Conservation (phyloP, 371 early-diverging fungal species). For the Parasitella parasitica region DNA sequence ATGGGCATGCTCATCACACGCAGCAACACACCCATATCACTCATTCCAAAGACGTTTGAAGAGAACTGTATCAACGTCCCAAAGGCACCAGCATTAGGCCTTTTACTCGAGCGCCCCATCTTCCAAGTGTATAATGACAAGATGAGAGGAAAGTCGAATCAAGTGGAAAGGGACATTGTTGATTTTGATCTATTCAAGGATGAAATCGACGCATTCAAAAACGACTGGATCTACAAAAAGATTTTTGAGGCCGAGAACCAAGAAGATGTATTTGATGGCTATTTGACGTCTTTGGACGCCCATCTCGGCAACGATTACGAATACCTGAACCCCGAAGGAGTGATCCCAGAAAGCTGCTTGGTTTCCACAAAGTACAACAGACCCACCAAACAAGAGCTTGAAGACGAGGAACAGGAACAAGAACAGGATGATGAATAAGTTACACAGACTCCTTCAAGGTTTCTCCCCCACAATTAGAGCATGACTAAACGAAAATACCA, state of each 20-base stretch:
- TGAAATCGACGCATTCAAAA: conserved; percentile 79
- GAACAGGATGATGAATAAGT: conserved; percentile 1
- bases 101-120: conserved; percentile 84
- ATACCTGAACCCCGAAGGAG: conserved; percentile 43
- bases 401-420: conserved; percentile 9
- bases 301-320: conserved; percentile 35
- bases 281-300: conserved; percentile 63
- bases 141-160: conserved; percentile 47
- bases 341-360: conserved; percentile 30
- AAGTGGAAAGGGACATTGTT: conserved; percentile 9
- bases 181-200: conserved; percentile 19
- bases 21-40: conserved; percentile 63
- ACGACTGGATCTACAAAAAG: conserved; percentile 76
- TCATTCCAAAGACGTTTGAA: conserved; percentile 70
- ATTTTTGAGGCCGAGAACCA: conserved; percentile 75
- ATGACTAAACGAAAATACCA: conserved; percentile 20
- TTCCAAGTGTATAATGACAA: conserved; percentile 69
- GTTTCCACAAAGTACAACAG: conserved; percentile 22
- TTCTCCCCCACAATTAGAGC: background rate
- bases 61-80: conserved; percentile 88
- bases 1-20: conserved; percentile 82
- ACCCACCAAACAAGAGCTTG: conserved; percentile 1
- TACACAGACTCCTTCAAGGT: background rate
- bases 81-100: conserved; percentile 96
- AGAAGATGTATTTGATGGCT: conserved; percentile 62